Conservation (phyloP, 257 asterid species). For the Haberlea rhodopensis region DNA sequence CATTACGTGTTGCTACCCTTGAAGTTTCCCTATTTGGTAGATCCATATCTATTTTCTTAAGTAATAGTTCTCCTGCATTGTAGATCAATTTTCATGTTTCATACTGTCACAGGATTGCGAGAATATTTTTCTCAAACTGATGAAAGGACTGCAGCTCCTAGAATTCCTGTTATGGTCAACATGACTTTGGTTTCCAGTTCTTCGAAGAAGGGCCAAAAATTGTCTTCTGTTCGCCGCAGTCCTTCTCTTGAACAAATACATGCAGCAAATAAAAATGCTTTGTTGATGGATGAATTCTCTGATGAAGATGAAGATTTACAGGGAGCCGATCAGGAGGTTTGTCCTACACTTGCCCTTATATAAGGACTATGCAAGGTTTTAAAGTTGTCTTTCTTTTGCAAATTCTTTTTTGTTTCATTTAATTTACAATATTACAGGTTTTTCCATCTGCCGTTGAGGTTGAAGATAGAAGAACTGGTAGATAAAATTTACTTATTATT, state of each 20-base stretch:
- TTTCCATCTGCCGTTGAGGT: constrained; percentile 47
- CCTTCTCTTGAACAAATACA: constrained; percentile 50
- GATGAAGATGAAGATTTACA: constrained; percentile 67
- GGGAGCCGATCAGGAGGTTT: constrained; percentile 50
- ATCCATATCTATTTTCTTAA: constrained; percentile 11
- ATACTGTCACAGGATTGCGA: constrained; percentile 46
- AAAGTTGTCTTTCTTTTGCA: constrained; percentile 25
- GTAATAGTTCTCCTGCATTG: constrained; percentile 19
- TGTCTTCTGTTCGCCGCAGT: constrained; percentile 41
- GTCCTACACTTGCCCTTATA: constrained; percentile 16
- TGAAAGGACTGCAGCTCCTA: constrained; percentile 57
- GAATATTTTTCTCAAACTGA: constrained; percentile 67
- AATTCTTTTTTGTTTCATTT: constrained; percentile 17
- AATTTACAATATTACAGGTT: constrained; percentile 51
- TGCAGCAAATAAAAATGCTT: constrained; percentile 46
- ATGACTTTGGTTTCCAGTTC: constrained; percentile 55
- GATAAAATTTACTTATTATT: constrained; percentile 23
- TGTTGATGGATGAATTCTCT: constrained; percentile 54
- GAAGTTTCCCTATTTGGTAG: not conserved
- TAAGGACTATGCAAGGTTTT: constrained; percentile 3
- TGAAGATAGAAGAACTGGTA: constrained; percentile 66
- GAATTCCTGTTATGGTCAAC: constrained; percentile 70
- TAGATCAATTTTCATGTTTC: constrained; percentile 24
- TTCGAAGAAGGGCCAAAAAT: constrained; percentile 41
- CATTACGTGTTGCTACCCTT: constrained; percentile 1